Evolutionary conservation across 768 basidiomycete species (phyloP), one percentile per base, ranked within the genome.

Genomic region (Lactarius quietus): DNA sequence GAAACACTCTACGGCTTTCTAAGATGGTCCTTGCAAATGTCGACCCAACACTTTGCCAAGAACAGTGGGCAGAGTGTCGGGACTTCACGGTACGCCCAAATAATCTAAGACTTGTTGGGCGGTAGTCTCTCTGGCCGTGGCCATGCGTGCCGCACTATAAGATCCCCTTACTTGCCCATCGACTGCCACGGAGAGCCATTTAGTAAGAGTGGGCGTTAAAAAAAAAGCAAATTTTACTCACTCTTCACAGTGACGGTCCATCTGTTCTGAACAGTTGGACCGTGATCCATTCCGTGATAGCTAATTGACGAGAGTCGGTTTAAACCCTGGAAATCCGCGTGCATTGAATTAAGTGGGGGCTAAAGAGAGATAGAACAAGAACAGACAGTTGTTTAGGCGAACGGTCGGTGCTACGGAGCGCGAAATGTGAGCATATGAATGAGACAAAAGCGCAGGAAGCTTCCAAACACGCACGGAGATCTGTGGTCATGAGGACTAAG

Each of bases 81-180:
- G n/a, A n/a, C 2, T 20, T 57, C n/a, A 62, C 28, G 45, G 26
- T 33, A 60, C 6, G 12, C 69, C 70, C 41, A 77, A 64, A 3
- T 17, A 54, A 41, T 35, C 28, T 52, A 76, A 62, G 35, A 75
- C 75, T 45, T 74, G 68, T 33, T 62, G 57, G 0, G 76, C 76
- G n/a, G 78, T 77, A 36, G 59, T 65, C 48, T 79, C 77, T 65
- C 73, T 78, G 9, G 78, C 77, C 1, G 55, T 57, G 12, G 75
- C 70, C 69, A 86, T 84, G 52, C 77, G 76, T 3, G 70, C 35
- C 14, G 80, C 84, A 1, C 70, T 75, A 6, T 80, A 85, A 14
- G 75, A 77, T 35, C 85, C 87, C 73, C 77, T 79, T 9, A 78
- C 74, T 62, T 33, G 17, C 36, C 68, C 68, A 14, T 54, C 17